Base-by-base conservation (phyloP, 2,329 filamentous ascomycete genomes). In the Apiospora pterosperma region DNA sequence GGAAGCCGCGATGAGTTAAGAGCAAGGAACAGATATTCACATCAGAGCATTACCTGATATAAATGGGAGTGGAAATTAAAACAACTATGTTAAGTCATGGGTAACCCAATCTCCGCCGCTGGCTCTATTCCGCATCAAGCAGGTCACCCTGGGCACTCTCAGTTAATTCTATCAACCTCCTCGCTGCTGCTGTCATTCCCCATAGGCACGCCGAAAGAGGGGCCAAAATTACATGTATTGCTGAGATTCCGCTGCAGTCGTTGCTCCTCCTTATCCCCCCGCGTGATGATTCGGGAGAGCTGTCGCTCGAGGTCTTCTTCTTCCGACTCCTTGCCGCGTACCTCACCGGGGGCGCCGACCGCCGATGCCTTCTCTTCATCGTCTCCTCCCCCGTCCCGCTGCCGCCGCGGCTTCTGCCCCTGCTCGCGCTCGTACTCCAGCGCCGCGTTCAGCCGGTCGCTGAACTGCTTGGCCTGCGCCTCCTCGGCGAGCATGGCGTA, bases 401-500 rank as follows among this genome's bases (percentile, higher is more conserved):
- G 36, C 61, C 66, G 62, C 36, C 39, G 60, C 34, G 31, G 41
- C 63, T 70, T 67, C 25, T 38, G 48, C 41, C 65, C 62, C 39
- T 61, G 66, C 55, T 66, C 64, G 38, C 68, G 61, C 67, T 74
- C 70, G 63, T 70, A 70, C 10, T 62, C 70, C 25, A 76, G 62
- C 4, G 74, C 75, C 1, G 69, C 67, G 21, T 73, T 69, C 1
- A 77, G 19, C 38, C 68, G 66, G 38, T 70, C 69, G n/a, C 70
- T 61, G 38, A 74, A 71, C 39, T 71, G 69, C 31, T 55, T 48
- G n/a, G 65, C 66, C 62, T 71, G 65, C 5, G 62, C 64, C 52
- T 76, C 71, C 58, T 73, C 72, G 4, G 65, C 69, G 3, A 76
- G 28, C 2, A 69, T 66, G 2, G 76, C 74, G 41, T 70, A 74